A percentile compares a stretch with the other conserved stretches of the same genome.
Evolutionary conservation across 2,329 filamentous ascomycete species (phyloP).

Genomic region (Paraphaeosphaeria sporulosa): DNA sequence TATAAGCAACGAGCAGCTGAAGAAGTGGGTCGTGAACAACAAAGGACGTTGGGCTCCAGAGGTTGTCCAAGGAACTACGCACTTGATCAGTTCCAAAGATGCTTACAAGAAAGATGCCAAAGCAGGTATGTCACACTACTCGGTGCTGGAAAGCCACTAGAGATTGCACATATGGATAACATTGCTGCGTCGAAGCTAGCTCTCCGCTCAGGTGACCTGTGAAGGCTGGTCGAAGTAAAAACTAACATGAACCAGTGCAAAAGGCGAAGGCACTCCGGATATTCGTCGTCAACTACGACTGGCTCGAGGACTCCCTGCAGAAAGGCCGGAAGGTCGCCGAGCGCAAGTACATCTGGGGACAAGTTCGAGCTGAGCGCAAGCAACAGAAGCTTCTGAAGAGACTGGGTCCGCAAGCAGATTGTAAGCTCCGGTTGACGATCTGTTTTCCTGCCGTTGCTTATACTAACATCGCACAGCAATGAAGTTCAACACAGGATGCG

Average conservation of each 20-base stretch:
- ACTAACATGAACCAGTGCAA: constrained; percentile 23
- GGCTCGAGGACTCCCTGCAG: constrained; percentile 59
- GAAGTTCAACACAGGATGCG: constrained; percentile 42
- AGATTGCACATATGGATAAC: not conserved
- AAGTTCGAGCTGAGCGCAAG: constrained; percentile 38
- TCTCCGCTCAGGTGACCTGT: too few relatives aligned
- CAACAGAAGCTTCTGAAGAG: constrained; percentile 39
- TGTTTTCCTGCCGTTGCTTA: too few relatives aligned
- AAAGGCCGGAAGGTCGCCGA: constrained; percentile 41
- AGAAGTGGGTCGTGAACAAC: constrained; percentile 69
- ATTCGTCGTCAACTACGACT: constrained; percentile 53
- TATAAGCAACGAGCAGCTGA: constrained; percentile 59
- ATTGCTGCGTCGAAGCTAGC: not conserved
- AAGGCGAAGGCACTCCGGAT: constrained; percentile 27
- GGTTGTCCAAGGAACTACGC: constrained; percentile 68
- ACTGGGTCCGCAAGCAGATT: constrained; percentile 33
- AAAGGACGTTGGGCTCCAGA: constrained; percentile 65
- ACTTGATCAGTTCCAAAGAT: constrained; percentile 72
- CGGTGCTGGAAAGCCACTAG: not conserved
- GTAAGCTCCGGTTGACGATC: constrained; percentile 22
- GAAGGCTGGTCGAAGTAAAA: not conserved
- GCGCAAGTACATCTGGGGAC: constrained; percentile 44
- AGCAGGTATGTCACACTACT: constrained; percentile 41
- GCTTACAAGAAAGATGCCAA: constrained; percentile 63
- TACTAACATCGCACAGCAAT: constrained; percentile 25